Conservation (phyloP, 805 yeast species). For the Teunomyces kruisii region DNA sequence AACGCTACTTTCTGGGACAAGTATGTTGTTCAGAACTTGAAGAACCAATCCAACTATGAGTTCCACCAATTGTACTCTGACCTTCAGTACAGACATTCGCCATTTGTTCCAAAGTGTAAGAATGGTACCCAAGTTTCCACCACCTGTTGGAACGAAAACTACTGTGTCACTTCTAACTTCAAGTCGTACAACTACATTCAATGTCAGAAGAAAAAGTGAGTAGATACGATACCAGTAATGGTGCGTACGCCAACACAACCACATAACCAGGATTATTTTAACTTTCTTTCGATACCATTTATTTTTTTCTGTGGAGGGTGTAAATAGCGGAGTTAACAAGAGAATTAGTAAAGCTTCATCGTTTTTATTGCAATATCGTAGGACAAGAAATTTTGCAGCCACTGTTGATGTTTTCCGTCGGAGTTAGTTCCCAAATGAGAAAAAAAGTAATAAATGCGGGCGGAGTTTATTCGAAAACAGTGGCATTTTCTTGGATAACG, state of each 20-base stretch:
- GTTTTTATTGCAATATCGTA: neutral
- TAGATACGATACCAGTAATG: too few species aligned
- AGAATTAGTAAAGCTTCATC: too few species aligned
- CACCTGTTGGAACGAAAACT: slow-evolving; percentile 24
- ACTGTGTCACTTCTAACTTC: slow-evolving; percentile 42
- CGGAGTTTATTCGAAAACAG: neutral
- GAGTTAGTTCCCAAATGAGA: neutral
- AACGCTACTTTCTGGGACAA: slow-evolving; percentile 69
- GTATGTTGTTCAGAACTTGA: slow-evolving; percentile 47
- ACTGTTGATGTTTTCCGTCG: neutral
- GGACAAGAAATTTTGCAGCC: neutral
- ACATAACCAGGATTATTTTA: neutral
- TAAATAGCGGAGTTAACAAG: neutral
- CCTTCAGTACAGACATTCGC: slow-evolving; percentile 54
- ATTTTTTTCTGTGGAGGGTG: neutral
- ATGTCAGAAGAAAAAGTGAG: slow-evolving; percentile 6
- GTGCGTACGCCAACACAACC: too few species aligned
- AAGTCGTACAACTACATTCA: slow-evolving; percentile 25
- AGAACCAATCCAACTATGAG: slow-evolving; percentile 33
- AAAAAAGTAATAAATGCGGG: too few species aligned
- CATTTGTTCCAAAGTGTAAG: slow-evolving; percentile 51
- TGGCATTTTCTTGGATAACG: neutral
- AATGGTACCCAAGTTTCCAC: slow-evolving; percentile 14
- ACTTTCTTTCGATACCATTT: slow-evolving; percentile 2
- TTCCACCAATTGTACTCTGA: slow-evolving; percentile 52